Base-by-base conservation (phyloP, 257 asterid species). In the Solanum arcanum region DNA sequence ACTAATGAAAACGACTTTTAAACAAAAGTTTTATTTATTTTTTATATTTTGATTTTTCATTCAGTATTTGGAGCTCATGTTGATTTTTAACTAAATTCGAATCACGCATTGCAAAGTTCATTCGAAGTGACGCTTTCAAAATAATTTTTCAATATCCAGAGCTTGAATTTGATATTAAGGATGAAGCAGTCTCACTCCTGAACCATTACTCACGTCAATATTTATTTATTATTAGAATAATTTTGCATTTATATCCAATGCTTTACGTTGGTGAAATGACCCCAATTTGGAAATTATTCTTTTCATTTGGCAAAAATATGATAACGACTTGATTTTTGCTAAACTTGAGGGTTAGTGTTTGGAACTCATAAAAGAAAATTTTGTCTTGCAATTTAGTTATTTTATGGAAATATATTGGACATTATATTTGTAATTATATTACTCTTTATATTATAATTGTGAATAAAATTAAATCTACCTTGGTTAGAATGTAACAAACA, bases 131-230 rank as follows among this genome's bases (percentile, higher is more conserved):
- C 0, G 20, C 20, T 47, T 0, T 18, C 56, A 47, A 47, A 6
- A 46, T 12, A 15, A 46, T 0, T 13, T 46, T 46, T 46, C 5
- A 16, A 13, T 46, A 46, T 1, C 0, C 18, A 46, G 2, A 6
- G 2, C 6, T 46, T 18, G 2, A 46, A 1, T 46, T 6, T 6
- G 1, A 37, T 37, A 0, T 16, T 16, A 52, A 52, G 0, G 0
- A 4, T 52, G 62, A 52, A 52, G 0, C 23, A 52, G 1, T 0
- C 21, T 49, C 62, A 52, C 23, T 0, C 0, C 1, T 52, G 9
- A 4, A 52, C 0, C n/a, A 16, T 16, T 2, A 52, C 0, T 9
- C 23, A 52, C 6, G 23, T 16, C 6, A 21, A 0, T 52, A 18
- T 78, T 15, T 27, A 15, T 9, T 49, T 60, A 9, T 78, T 78